Percentiles rank a stretch among this genome's conserved stretches.
Evolutionary conservation across 805 yeast species (phyloP).

Genomic region (Teunomyces funiuensis): DNA sequence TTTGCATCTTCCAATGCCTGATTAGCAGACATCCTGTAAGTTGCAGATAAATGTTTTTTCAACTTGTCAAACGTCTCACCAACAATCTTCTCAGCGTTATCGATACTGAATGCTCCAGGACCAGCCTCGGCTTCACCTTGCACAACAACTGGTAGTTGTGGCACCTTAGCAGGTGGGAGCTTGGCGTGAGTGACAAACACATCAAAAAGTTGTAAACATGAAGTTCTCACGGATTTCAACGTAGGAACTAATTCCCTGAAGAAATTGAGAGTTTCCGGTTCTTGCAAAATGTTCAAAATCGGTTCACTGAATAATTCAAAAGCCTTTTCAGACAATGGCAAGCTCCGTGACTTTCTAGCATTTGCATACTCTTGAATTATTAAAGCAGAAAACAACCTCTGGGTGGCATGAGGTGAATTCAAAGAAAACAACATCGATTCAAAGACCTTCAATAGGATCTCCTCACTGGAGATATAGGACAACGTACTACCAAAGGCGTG

Average conservation of each 20-base stretch:
- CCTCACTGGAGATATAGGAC: slow-evolving; percentile 46
- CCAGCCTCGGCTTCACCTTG: slow-evolving; percentile 96
- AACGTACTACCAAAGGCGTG: slow-evolving; percentile 69
- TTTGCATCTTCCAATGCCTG: slow-evolving; percentile 79
- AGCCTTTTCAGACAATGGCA: slow-evolving; percentile 16
- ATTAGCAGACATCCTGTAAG: slow-evolving; percentile 66
- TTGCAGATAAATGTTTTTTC: slow-evolving; percentile 59
- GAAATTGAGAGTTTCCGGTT: slow-evolving; percentile 48
- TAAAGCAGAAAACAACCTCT: slow-evolving; percentile 68
- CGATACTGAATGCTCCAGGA: slow-evolving; percentile 84
- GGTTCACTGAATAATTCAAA: slow-evolving; percentile 23
- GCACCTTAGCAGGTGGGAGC: slow-evolving; percentile 66
- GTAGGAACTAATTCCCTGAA: slow-evolving; percentile 87
- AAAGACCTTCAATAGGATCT: slow-evolving; percentile 40
- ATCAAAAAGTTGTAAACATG: slow-evolving; percentile 78
- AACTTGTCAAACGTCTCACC: slow-evolving; percentile 66
- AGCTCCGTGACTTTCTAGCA: slow-evolving; percentile 19
- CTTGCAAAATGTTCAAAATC: slow-evolving; percentile 38
- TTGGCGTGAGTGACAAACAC: slow-evolving; percentile 78
- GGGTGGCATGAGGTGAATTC: slow-evolving; percentile 71
- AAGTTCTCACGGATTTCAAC: slow-evolving; percentile 79
- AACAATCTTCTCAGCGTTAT: slow-evolving; percentile 68
- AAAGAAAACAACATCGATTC: slow-evolving; percentile 42
- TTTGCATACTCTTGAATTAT: slow-evolving; percentile 68
- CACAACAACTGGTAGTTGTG: slow-evolving; percentile 83